These are phyloP conservation scores for Cytospora chrysosperma DNA, from an alignment of 2,329 filamentous ascomycete species.

Conservation along the genomic window DNA sequence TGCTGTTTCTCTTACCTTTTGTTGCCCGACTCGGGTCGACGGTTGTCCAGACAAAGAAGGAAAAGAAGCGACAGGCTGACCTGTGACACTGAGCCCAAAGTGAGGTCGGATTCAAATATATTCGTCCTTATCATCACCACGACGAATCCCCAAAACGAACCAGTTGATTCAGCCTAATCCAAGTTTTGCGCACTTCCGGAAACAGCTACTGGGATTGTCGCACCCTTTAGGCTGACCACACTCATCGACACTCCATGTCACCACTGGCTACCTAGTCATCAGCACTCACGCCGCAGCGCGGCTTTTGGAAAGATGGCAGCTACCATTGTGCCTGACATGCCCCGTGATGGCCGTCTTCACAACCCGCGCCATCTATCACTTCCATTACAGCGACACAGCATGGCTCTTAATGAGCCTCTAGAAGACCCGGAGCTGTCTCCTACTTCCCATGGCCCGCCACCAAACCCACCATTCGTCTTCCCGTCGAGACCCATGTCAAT, in stretches of 20 bases:
- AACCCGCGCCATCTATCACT: constrained; percentile 27
- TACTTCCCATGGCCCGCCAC: constrained; percentile 44
- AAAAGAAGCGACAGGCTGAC: constrained; percentile 14
- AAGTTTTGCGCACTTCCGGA: constrained; percentile 1
- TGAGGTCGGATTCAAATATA: constrained; percentile 19
- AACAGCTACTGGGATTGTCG: constrained; percentile 3
- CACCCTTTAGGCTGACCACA: constrained; percentile 1
- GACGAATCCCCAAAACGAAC: constrained; percentile 10
- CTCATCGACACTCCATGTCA: constrained; percentile 39
- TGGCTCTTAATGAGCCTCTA: constrained; percentile 28
- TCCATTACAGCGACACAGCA: constrained; percentile 32
- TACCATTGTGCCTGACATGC: constrained; percentile 32
- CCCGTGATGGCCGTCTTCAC: constrained; percentile 26
- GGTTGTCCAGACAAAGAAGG: constrained; percentile 29
- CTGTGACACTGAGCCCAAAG: constrained; percentile 11
- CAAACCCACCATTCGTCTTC: constrained; percentile 66
- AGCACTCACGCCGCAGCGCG: constrained; percentile 49
- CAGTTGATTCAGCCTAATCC: constrained; percentile 12
- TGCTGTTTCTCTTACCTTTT: constrained; percentile 20
- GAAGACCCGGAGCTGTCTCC: constrained; percentile 36
- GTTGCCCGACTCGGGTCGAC: constrained; percentile 17
- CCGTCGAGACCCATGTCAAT: constrained; percentile 49
- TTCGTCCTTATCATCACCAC: constrained; percentile 18
- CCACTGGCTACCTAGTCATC: constrained; percentile 38
- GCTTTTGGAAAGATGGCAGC: constrained; percentile 40